Base-by-base conservation (phyloP, 1,284 basidiomycete genomes). In the Exobasidium cylindrosporum region DNA sequence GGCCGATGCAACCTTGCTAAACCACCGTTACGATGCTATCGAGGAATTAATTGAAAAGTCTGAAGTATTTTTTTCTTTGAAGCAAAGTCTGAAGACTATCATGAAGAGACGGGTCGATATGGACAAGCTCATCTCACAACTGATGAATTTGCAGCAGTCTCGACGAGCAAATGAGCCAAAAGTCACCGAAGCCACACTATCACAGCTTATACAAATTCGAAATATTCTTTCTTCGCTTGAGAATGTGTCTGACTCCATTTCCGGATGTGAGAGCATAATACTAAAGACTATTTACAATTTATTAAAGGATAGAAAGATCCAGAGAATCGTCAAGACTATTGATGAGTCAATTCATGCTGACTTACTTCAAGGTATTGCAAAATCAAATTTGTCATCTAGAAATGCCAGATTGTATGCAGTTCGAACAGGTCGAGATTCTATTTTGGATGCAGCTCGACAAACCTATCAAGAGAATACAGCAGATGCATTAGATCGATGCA, bases 391-490 rank as follows among this genome's bases (percentile, higher is more conserved):
- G n/a, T n/a, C 53, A 4, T 32, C 53, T 4, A 31, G 23, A 11
- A 55, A 55, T 50, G 47, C 47, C 4, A 21, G 47, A 24, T 28
- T 29, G 23, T 40, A 14, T 35, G 29, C 31, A 10, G 35, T 23
- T 21, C 30, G 17, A 26, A 43, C 32, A 58, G 58, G 57, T 21
- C 40, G 10, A 13, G 35, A 24, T 44, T 46, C 61, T 17, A 21
- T 43, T 45, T 56, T 63, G 2, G 61, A 63, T 40, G 35, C 59
- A 21, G 61, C 61, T 26, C 54, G 61, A 13, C 46, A 35, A 11
- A 62, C 61, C 13, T 62, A 62, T 47, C 28, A 26, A 17, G 61
- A 62, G 40, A 50, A 50, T 28, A 50, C 47, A 26, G 47, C 47
- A 13, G 47, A 50, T 50, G 47, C 30, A 2, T 4, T 59, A 17